Evolutionary conservation across 768 basidiomycete species (phyloP).

Genomic region (Pulveroboletus sp.): DNA sequence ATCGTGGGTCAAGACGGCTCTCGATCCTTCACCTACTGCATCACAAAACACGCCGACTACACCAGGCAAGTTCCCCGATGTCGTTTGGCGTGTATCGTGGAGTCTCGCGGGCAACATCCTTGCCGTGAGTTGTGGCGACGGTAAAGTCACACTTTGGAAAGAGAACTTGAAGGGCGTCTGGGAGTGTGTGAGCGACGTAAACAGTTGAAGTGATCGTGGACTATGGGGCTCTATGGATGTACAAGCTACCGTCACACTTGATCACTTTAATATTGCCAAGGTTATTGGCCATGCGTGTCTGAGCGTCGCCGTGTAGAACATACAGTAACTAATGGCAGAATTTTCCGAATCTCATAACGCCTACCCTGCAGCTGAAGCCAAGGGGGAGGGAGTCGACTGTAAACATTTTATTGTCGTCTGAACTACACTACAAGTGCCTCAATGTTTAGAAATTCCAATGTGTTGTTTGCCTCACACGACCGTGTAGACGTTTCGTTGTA

Average conservation of each 20-base stretch:
- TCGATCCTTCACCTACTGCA: conserved; percentile 62
- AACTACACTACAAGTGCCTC: no score
- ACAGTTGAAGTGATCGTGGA: conserved; percentile 47
- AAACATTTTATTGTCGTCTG: no score
- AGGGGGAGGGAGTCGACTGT: no score
- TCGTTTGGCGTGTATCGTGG: conserved; percentile 99
- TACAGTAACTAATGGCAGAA: no score
- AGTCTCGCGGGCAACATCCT: conserved; percentile 93
- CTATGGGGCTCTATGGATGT: neutral
- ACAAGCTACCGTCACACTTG: neutral
- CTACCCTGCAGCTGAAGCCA: no score
- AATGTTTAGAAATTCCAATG: no score
- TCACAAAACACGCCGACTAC: conserved; percentile 41
- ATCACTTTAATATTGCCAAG: no score
- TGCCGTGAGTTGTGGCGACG: conserved; percentile 95
- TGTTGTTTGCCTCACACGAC: no score
- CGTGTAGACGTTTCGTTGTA: no score
- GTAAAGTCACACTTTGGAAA: conserved; percentile 98
- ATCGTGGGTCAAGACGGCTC: conserved; percentile 74
- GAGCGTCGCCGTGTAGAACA: no score
- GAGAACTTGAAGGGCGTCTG: conserved; percentile 92
- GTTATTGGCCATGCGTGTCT: no score
- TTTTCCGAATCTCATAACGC: no score
- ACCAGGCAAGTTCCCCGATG: conserved; percentile 88
- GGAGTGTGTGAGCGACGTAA: conserved; percentile 97